Evolutionary conservation across 352 stramenopile genomes (phyloP), one percentile per base, ranked within the genome.

Genomic region (Pythium utonaiense): DNA sequence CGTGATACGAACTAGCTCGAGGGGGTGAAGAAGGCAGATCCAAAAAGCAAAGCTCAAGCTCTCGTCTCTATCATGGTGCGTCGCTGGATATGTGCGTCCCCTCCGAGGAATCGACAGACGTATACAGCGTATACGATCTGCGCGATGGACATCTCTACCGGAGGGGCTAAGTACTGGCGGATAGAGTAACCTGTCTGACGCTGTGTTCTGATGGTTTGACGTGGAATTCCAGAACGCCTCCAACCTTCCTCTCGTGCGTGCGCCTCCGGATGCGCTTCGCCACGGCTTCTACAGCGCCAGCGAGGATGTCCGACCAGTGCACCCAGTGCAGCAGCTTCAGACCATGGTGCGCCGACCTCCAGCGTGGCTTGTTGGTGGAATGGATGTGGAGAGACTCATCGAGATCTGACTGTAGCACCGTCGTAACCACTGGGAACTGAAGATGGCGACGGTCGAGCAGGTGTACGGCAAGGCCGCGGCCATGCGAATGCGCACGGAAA

Each of bases 401-500:
- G 6, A 8, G n/a, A 16, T 25, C 19, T 28, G 40, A 19, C 14
- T 49, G 19, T 57, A 93, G 80, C 71, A 91, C 67, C 86, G 79
- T 38, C 70, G 75, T 50, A 83, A 74, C 51, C 84, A 91, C 67
- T 95, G 83, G 80, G 83, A 95, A 69, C 68, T 89, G 49, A 95
- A 95, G 74, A 95, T 95, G 86, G 73, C 80, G 53, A 92, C 83
- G 54, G 86, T 95, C 8, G 86, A 95, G 73, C 86, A 95, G 68
- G 75, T 95, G 40, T 95, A 95, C 70, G 86, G 86, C 64, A 95
- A 93, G 71, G 86, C 77, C n/a, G 86, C 86, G 21, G 79, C 86
- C 58, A 95, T 95, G 86, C 86, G 86, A 72, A 66, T 95, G 61
- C 86, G 86, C 62, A 93, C 86, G n/a, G 86, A 95, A 49, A 95